Conservation (phyloP, 2,329 filamentous ascomycete genomes). For the Cercospora beticola region DNA sequence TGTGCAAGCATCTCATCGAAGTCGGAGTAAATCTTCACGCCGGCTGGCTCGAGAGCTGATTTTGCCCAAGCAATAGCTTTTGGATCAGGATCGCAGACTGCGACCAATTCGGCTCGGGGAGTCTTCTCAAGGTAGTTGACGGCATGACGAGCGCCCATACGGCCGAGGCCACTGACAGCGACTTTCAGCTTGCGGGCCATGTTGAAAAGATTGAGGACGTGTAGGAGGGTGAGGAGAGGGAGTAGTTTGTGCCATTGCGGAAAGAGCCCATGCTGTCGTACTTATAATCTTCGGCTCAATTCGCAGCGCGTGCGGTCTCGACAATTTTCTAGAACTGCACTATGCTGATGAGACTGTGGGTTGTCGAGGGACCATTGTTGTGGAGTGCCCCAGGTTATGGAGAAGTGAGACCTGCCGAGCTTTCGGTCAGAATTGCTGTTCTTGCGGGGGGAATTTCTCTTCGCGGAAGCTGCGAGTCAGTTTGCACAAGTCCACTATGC, state of each 20-base stretch:
- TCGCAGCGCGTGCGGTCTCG: background rate
- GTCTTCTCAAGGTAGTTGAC: slow-evolving; percentile 49
- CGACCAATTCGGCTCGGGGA: slow-evolving; percentile 52
- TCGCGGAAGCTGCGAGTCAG: background rate
- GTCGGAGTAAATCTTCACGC: background rate
- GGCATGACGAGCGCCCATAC: slow-evolving; percentile 56
- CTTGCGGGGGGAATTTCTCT: background rate
- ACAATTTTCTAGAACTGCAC: background rate
- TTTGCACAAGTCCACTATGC: background rate
- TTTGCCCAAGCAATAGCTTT: slow-evolving; percentile 44
- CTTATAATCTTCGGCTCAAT: background rate
- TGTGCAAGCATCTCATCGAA: background rate
- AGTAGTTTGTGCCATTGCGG: background rate
- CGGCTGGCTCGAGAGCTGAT: background rate
- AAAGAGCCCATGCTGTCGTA: background rate
- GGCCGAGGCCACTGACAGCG: slow-evolving; percentile 52
- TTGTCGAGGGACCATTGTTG: background rate
- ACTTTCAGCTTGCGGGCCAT: slow-evolving; percentile 38
- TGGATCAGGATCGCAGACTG: slow-evolving; percentile 42
- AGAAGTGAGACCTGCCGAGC: background rate
- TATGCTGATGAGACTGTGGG: background rate
- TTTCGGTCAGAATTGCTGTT: background rate
- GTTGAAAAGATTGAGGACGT: background rate
- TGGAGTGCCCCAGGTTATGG: background rate
- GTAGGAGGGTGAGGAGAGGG: background rate